Percentiles rank a stretch among this genome's conserved stretches.
Evolutionary conservation across 2,329 filamentous ascomycete genomes (phyloP).

Genomic region (Penicillium sclerotigenum): DNA sequence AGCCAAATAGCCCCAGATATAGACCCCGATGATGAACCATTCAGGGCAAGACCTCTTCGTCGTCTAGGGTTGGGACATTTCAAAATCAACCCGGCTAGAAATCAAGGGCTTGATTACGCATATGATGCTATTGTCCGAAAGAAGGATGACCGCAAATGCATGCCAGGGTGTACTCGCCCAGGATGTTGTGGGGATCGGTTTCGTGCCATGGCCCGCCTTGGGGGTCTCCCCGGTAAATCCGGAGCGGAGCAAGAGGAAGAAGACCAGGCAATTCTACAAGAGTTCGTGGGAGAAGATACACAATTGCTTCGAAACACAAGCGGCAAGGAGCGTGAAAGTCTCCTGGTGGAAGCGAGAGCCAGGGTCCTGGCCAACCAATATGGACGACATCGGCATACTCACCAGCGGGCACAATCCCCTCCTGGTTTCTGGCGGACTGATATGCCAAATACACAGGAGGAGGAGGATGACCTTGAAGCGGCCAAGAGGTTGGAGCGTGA

Average conservation of each 20-base stretch:
- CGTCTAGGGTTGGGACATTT: constrained; percentile 69
- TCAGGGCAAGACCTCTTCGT: constrained; percentile 58
- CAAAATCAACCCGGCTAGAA: constrained; percentile 71
- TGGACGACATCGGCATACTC: constrained; percentile 74
- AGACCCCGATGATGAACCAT: constrained; percentile 39
- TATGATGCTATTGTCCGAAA: constrained; percentile 72
- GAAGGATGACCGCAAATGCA: constrained; percentile 64
- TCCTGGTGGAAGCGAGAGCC: constrained; percentile 73
- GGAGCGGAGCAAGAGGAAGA: constrained; percentile 15
- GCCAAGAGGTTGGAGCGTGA: constrained; percentile 62
- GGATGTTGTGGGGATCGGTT: constrained; percentile 75
- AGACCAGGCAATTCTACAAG: constrained; percentile 45
- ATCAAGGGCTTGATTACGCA: constrained; percentile 68
- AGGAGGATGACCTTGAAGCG: constrained; percentile 61
- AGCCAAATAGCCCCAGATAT: constrained; percentile 10
- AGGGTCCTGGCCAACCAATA: constrained; percentile 69
- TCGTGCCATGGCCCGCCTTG: constrained; percentile 57
- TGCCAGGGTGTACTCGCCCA: constrained; percentile 70
- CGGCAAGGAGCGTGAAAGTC: constrained; percentile 58
- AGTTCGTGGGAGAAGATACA: constrained; percentile 51
- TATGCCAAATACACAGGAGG: constrained; percentile 84
- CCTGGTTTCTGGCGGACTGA: constrained; percentile 89
- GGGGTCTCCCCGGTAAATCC: constrained; percentile 30
- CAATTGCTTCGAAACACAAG: constrained; percentile 49
- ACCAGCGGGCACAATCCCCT: constrained; percentile 68